A percentile compares a stretch with the other conserved stretches of the same genome.
phyloP scores from a whole-genome alignment of 768 basidiomycete species.

The Lactarius indigo region DNA sequence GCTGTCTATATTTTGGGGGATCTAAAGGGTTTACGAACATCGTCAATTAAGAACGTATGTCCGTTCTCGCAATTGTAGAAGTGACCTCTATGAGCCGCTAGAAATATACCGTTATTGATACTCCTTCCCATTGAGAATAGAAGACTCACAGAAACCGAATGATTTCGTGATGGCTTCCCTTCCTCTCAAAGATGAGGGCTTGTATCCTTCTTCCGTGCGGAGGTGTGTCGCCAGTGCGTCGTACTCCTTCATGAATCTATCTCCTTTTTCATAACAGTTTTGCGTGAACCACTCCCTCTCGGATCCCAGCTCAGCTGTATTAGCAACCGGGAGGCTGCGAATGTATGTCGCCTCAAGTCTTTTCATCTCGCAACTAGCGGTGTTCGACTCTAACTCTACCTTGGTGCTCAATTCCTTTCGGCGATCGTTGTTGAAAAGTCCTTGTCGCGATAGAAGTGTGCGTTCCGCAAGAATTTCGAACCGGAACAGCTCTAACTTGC shows the following conservation, averaged over 20 bases:
- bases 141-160: slow-evolving; percentile 29
- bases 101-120: not conserved
- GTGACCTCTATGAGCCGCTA: slow-evolving; percentile 31
- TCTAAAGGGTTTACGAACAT: slow-evolving; percentile 36
- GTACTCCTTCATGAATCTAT: slow-evolving; percentile 28
- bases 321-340: slow-evolving; percentile 25
- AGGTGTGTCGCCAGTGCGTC: slow-evolving; percentile 24
- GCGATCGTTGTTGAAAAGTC: not conserved
- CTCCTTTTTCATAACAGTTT: slow-evolving; percentile 28
- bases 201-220: slow-evolving; percentile 23
- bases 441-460: slow-evolving; percentile 4
- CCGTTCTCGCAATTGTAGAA: slow-evolving; percentile 46
- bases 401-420: not conserved
- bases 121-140: not conserved
- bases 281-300: slow-evolving; percentile 31
- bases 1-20: not conserved
- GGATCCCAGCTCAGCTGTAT: slow-evolving; percentile 14
- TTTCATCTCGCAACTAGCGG: not conserved
- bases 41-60: slow-evolving; percentile 56
- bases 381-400: not conserved
- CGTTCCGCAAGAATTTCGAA: slow-evolving; percentile 25
- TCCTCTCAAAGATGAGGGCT: slow-evolving; percentile 29
- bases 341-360: slow-evolving; percentile 23
- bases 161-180: slow-evolving; percentile 29
- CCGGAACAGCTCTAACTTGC: slow-evolving; percentile 32